These are phyloP conservation scores for Solanum peruvianum DNA, from an alignment of 257 asterid species.

Conservation along the genomic window DNA sequence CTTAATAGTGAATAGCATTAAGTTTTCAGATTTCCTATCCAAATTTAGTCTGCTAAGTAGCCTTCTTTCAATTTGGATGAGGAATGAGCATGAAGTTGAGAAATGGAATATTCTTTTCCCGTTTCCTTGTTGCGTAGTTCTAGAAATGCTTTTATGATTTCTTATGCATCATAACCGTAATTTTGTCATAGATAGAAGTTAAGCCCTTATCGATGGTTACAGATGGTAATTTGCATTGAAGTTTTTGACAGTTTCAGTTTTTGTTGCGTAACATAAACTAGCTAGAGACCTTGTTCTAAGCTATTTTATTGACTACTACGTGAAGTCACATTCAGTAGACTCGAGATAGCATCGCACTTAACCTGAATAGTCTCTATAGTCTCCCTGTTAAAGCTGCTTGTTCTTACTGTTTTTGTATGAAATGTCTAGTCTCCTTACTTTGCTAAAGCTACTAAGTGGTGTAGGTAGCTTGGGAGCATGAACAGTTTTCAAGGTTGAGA, in stretches of 20 bases:
- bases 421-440: not conserved
- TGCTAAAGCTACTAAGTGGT: conserved; percentile 24
- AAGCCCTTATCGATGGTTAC: not conserved
- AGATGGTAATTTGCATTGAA: not conserved
- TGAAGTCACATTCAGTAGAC: not conserved
- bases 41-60: not conserved
- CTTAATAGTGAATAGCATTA: not conserved
- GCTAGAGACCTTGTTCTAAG: not conserved
- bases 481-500: conserved; percentile 82
- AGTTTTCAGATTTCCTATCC: not conserved
- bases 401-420: not conserved
- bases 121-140: not conserved
- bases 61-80: not conserved
- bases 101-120: not conserved
- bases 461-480: conserved; percentile 99
- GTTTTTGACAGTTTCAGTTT: not conserved
- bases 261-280: not conserved
- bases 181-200: not conserved
- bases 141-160: not conserved
- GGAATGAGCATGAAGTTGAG: not conserved
- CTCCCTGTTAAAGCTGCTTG: not conserved
- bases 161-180: not conserved
- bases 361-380: not conserved
- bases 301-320: not conserved
- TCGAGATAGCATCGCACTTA: not conserved